These are phyloP conservation scores for Triticum turgidum DNA, from an alignment of 176 grass and related monocot species.

Conservation along the genomic window DNA sequence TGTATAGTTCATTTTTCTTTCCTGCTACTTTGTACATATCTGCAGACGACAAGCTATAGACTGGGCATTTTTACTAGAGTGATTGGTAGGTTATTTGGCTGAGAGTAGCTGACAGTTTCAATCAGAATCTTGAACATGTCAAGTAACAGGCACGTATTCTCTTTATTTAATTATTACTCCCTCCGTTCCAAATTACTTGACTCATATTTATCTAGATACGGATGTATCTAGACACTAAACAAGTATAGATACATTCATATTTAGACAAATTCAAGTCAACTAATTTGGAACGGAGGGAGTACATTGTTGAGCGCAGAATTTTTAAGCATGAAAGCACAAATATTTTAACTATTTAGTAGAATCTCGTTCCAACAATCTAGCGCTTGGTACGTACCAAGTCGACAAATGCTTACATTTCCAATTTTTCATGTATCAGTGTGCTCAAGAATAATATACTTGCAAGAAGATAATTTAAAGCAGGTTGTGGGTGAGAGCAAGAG, in stretches of 20 bases:
- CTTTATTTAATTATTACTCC: not conserved
- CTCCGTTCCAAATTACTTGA: too few relatives aligned
- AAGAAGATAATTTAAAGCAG: not conserved
- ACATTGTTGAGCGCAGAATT: not conserved
- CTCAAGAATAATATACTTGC: not conserved
- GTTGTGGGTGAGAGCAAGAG: not conserved
- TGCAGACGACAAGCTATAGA: not conserved
- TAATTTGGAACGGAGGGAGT: too few relatives aligned
- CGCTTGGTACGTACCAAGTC: not conserved
- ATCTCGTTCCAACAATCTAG: not conserved
- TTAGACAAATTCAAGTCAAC: too few relatives aligned
- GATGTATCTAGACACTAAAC: too few relatives aligned
- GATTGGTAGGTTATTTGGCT: not conserved
- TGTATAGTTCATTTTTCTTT: not conserved
- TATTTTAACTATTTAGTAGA: not conserved
- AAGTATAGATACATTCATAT: too few relatives aligned
- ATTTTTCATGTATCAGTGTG: not conserved
- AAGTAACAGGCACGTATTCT: not conserved
- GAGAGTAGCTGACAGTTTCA: not conserved
- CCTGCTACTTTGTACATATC: not conserved
- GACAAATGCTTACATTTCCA: not conserved
- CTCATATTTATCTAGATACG: too few relatives aligned
- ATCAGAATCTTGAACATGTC: not conserved
- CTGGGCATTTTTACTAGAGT: not conserved
- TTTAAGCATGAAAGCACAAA: too few relatives aligned